A percentile compares a stretch with the other conserved stretches of the same genome.
Evolutionary conservation across 1,139 yeast species (phyloP).

Genomic region (Kurtzmaniella quercitrusa): DNA sequence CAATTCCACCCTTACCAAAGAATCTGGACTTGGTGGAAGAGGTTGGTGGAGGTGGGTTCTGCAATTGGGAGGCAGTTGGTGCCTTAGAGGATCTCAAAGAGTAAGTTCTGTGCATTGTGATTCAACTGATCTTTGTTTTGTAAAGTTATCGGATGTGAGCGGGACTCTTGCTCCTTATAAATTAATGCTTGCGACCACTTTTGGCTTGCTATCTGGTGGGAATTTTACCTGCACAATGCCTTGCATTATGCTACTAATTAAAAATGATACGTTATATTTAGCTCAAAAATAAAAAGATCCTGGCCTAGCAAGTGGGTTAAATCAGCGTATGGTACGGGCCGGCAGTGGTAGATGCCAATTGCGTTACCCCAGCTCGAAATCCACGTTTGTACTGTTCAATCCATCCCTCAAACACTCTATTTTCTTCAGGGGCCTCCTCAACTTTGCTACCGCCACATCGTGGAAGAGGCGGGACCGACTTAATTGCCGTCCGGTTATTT

Average conservation of each 20-base stretch:
- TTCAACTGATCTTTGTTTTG: background rate
- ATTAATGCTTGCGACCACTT: background rate
- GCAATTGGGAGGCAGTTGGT: constrained; percentile 94
- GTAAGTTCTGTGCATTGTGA: constrained; percentile 92
- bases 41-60: constrained; percentile 93
- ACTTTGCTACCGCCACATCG: background rate
- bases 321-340: too few species aligned
- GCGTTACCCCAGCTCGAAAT: too few species aligned
- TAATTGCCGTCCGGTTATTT: background rate
- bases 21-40: constrained; percentile 80
- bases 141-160: background rate
- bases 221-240: background rate
- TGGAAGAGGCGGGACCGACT: background rate
- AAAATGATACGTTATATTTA: background rate
- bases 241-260: background rate
- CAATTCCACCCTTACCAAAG: constrained; percentile 86
- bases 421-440: too few species aligned
- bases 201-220: background rate
- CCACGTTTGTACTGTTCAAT: too few species aligned
- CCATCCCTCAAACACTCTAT: too few species aligned
- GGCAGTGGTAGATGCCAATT: too few species aligned
- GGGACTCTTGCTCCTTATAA: background rate
- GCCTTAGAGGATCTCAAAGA: constrained; percentile 93
- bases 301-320: too few species aligned
- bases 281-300: background rate